Percentiles rank a stretch among this genome's conserved stretches.
Evolutionary conservation across 139 green algal species (phyloP).

Genomic region (Deuterostichococcus epilithicus): DNA sequence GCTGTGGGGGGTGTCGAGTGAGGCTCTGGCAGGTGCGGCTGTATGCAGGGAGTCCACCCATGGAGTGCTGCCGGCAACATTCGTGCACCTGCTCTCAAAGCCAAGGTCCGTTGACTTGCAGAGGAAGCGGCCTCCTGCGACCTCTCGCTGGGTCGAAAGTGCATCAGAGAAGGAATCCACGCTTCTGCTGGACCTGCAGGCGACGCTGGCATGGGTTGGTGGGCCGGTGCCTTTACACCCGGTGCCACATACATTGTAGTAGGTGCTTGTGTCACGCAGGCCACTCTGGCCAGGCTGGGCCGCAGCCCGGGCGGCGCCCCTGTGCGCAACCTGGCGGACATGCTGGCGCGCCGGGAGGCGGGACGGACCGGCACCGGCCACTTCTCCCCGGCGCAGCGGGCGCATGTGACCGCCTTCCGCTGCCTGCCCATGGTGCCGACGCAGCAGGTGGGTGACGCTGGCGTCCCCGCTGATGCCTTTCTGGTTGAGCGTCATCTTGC

Average conservation of each 20-base stretch:
- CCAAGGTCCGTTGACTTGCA: too few species aligned
- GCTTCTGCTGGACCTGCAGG: neutral
- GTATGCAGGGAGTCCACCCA: too few species aligned
- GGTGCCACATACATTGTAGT: neutral
- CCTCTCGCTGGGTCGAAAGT: conserved; percentile 4
- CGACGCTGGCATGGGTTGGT: neutral
- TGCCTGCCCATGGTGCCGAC: conserved; percentile 21
- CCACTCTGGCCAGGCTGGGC: neutral
- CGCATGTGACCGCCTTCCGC: conserved; percentile 32
- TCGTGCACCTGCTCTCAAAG: too few species aligned
- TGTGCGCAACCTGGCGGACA: conserved; percentile 4
- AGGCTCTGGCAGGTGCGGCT: too few species aligned
- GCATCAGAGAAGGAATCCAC: neutral
- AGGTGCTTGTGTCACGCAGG: neutral
- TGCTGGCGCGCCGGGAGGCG: conserved; percentile 27
- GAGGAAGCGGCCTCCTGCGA: neutral
- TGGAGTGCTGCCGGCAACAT: too few species aligned
- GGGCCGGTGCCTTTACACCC: neutral
- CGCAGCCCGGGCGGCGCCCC: neutral
- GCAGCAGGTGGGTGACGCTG: neutral
- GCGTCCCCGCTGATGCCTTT: neutral
- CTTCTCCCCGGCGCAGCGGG: conserved; percentile 17
- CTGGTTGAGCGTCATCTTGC: too few species aligned
- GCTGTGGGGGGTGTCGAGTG: too few species aligned
- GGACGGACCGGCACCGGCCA: neutral